Conservation (phyloP, 345 rosid species). For the Nephelium lappaceum region DNA sequence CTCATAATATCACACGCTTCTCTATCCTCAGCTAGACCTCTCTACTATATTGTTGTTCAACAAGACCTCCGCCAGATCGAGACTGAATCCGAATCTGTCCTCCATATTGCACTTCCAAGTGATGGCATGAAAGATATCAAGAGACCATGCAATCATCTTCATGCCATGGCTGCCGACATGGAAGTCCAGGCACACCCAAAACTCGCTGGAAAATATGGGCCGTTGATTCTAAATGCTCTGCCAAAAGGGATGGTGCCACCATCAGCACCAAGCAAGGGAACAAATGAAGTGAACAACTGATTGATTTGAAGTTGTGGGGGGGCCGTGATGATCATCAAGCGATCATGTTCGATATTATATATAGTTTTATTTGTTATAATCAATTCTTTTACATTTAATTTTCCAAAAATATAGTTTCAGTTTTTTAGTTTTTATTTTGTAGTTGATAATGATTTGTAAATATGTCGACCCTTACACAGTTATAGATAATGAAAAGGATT, state of each 20-base stretch:
- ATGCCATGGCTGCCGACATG: not conserved
- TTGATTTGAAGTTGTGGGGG: not conserved
- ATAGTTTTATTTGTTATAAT: not conserved
- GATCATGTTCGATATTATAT: not conserved
- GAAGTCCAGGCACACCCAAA: not conserved
- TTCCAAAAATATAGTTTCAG: not conserved
- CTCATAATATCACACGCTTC: not conserved
- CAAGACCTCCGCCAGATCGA: too few relatives aligned
- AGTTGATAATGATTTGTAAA: not conserved
- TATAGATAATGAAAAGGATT: not conserved
- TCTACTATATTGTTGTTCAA: not conserved
- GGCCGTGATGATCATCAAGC: too few relatives aligned
- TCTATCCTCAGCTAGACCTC: constrained; percentile 5
- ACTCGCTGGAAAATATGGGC: constrained; percentile 37
- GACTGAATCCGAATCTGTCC: too few relatives aligned
- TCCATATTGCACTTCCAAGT: constrained; percentile 12
- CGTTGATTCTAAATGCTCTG: constrained; percentile 51
- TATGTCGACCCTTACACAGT: not conserved
- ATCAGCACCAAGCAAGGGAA: constrained; percentile 60
- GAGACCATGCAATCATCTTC: constrained; percentile 12
- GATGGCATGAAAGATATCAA: not conserved
- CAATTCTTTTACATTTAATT: not conserved
- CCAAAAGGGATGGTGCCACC: constrained; percentile 55
- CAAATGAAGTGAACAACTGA: constrained; percentile 46
- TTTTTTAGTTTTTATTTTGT: too few relatives aligned